A percentile compares a stretch with the other conserved stretches of the same genome.
Evolutionary conservation across 78 protist species (phyloP).

Genomic region (Cavenderia fasciculata): DNA sequence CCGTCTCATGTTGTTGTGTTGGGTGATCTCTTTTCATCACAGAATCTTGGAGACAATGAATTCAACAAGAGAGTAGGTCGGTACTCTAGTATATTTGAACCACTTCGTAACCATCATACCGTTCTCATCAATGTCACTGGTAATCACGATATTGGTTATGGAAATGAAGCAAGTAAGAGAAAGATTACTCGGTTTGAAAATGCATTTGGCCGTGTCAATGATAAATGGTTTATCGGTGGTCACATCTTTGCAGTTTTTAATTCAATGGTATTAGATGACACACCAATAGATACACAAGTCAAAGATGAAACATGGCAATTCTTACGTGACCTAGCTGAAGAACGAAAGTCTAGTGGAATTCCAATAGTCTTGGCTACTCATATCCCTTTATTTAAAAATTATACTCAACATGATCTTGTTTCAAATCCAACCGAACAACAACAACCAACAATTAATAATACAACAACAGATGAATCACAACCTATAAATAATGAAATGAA

Average conservation of each 20-base stretch:
- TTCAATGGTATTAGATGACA: constrained; percentile 45
- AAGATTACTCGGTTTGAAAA: constrained; percentile 30
- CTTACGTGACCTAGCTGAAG: constrained; percentile 25
- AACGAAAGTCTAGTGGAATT: constrained; percentile 4
- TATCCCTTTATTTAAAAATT: constrained; percentile 62
- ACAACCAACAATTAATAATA: background rate
- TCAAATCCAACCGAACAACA: too few species aligned
- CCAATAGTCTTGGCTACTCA: constrained; percentile 66
- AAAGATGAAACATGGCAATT: constrained; percentile 38
- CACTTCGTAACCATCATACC: background rate
- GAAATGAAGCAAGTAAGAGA: constrained; percentile 13
- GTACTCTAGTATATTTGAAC: constrained; percentile 47
- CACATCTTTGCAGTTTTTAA: constrained; percentile 67
- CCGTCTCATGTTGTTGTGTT: constrained; percentile 53
- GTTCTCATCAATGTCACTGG: constrained; percentile 66
- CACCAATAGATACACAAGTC: constrained; percentile 1
- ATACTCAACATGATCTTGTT: too few species aligned
- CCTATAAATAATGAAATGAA: too few species aligned
- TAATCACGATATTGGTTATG: constrained; percentile 80
- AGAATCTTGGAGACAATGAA: constrained; percentile 27
- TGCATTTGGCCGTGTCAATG: constrained; percentile 63
- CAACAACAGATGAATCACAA: too few species aligned
- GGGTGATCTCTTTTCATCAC: constrained; percentile 80
- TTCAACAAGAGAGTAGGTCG: constrained; percentile 1
- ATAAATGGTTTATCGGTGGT: constrained; percentile 31